A percentile compares a stretch with the other conserved stretches of the same genome.
These are phyloP conservation scores for Sugiyamaella grinbergsii DNA, from an alignment of 1,139 yeast species.

Conservation along the genomic window DNA sequence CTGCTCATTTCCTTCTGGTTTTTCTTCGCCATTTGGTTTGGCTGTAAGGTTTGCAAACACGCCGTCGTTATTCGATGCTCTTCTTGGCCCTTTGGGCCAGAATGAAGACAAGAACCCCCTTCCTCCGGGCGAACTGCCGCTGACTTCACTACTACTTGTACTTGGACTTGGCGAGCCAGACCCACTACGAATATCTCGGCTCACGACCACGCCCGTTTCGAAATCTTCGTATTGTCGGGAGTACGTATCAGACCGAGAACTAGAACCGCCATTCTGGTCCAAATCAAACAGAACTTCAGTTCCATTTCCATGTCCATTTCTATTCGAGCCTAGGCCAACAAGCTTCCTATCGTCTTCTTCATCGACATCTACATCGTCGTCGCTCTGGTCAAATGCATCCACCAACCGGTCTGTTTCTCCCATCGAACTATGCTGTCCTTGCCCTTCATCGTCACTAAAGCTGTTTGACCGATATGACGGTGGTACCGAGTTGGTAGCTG, in stretches of 20 bases:
- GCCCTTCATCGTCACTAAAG: slow-evolving; percentile 5
- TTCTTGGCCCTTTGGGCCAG: slow-evolving; percentile 15
- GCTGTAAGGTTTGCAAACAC: slow-evolving; percentile 91
- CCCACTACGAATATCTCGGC: slow-evolving; percentile 14
- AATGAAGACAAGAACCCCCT: slow-evolving; percentile 14
- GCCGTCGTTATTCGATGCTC: slow-evolving; percentile 58
- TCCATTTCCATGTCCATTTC: slow-evolving; percentile 1
- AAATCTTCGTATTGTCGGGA: slow-evolving; percentile 15
- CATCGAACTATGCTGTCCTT: neutral
- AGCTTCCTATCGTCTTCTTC: slow-evolving; percentile 21
- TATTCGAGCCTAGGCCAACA: neutral
- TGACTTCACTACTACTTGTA: neutral
- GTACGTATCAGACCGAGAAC: slow-evolving; percentile 4
- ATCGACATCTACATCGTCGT: slow-evolving; percentile 21
- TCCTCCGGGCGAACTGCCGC: neutral
- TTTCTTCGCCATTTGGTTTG: slow-evolving; percentile 52
- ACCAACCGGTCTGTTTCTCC: slow-evolving; percentile 17
- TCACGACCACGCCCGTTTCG: slow-evolving; percentile 16
- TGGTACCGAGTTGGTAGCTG: neutral
- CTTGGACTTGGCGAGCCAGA: slow-evolving; percentile 8
- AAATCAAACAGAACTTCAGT: slow-evolving; percentile 13
- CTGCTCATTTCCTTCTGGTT: slow-evolving; percentile 43
- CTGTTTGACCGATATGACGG: slow-evolving; percentile 14
- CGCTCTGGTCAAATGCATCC: slow-evolving; percentile 23
- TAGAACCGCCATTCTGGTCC: neutral